Base-by-base conservation (phyloP, 2,329 filamentous ascomycete genomes). In the Nemania abortiva region DNA sequence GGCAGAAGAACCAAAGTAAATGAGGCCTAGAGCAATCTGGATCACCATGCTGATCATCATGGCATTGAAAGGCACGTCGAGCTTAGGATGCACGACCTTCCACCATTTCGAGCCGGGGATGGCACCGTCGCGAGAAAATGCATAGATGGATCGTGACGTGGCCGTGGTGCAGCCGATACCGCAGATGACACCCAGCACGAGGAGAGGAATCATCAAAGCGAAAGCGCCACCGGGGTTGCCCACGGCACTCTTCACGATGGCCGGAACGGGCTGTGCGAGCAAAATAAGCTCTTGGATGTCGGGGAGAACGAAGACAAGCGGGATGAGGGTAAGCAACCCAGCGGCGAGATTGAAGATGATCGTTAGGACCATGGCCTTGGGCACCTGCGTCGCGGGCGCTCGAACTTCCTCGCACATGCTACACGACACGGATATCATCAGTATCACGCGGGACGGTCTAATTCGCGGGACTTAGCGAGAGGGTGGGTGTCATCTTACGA, bases 331-430 rank as follows among this genome's bases (percentile, higher is more conserved):
- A 72, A 92, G 79, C 29, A 93, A 83, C 49, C 91, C 91, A 70
- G 86, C 87, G 71, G 91, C 76, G 58, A 86, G 88, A 84, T 93
- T 92, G 80, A 92, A 85, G 73, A 89, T 72, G 73, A 92, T 85
- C 71, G 90, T 91, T 61, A 83, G 83, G 54, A 92, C 89, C 88
- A 93, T 91, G 74, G 91, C 91, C 79, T 90, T 91, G 73, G 91
- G 90, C 7, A 92, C 90, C 78, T 92, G 91, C 2, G 84, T 87
- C 0, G 89, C 84, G 5, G 91, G 91, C 56, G 88, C 82, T 76
- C 86, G 84, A 13, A 92, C 90, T 78, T 93, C 91, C 80, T 93
- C 91, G 74, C 90, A 92, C 91, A 92, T 93, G 70, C 88, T 91
- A 68, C 45, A 69, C 57, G 49, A 11, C 2, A 47, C 39, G 10